Evolutionary conservation across 768 basidiomycete species (phyloP).

Genomic region (Kwoniella dejecticola): DNA sequence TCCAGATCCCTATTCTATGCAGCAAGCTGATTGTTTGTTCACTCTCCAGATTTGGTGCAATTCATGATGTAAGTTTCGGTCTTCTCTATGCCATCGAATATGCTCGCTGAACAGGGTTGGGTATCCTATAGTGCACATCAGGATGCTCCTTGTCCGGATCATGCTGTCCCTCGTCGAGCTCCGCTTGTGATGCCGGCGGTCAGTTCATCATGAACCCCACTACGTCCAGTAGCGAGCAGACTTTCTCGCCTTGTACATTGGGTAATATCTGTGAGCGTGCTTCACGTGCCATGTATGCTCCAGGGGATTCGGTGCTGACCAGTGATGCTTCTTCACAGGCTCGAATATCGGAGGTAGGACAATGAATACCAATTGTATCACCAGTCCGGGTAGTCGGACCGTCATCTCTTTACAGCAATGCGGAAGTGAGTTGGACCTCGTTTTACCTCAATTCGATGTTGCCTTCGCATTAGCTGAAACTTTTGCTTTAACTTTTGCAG

Average conservation of each 20-base stretch:
- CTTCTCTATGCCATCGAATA: too few species aligned
- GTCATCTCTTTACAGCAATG: constrained; percentile 48
- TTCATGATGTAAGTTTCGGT: constrained; percentile 57
- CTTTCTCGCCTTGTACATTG: constrained; percentile 75
- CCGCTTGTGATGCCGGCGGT: constrained; percentile 66
- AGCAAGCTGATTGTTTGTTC: too few species aligned
- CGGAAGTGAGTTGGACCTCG: constrained; percentile 41
- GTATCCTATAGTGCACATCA: constrained; percentile 62
- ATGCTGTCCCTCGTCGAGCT: constrained; percentile 72
- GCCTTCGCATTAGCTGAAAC: background rate
- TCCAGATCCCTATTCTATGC: background rate
- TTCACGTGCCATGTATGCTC: background rate
- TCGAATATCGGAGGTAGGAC: constrained; percentile 62
- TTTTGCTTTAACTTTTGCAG: constrained; percentile 18
- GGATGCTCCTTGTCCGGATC: constrained; percentile 63
- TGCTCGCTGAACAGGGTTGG: too few species aligned
- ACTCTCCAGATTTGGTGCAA: constrained; percentile 81
- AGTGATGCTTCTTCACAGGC: constrained; percentile 56
- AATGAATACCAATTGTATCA: constrained; percentile 70
- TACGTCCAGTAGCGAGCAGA: constrained; percentile 64
- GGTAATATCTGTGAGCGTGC: constrained; percentile 73
- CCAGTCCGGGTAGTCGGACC: constrained; percentile 61
- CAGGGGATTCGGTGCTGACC: background rate
- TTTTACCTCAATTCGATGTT: background rate
- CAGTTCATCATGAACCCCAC: constrained; percentile 84